Conservation (phyloP, 2,329 filamentous ascomycete genomes). For the Diaporthe eres region DNA sequence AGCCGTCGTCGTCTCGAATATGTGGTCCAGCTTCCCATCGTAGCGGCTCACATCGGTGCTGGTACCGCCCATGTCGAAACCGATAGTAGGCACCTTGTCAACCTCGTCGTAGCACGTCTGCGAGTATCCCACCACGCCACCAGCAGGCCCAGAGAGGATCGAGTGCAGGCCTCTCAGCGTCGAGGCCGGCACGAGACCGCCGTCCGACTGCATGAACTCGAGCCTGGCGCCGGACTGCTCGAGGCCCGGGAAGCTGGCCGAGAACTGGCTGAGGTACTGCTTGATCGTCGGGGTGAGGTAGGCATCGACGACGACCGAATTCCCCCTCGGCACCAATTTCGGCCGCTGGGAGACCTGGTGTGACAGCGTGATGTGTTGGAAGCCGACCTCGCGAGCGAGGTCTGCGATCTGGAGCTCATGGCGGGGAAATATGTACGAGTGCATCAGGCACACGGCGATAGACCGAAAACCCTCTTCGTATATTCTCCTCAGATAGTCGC, state of each 20-base stretch:
- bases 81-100: slow-evolving; percentile 16
- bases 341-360: slow-evolving; percentile 86
- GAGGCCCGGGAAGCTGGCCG: slow-evolving; percentile 81
- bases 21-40: slow-evolving; percentile 34
- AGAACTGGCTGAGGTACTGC: slow-evolving; percentile 79
- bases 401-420: slow-evolving; percentile 73
- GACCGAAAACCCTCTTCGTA: slow-evolving; percentile 52
- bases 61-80: slow-evolving; percentile 38
- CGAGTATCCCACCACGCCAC: slow-evolving; percentile 36
- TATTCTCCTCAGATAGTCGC: slow-evolving; percentile 54
- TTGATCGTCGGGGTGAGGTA: slow-evolving; percentile 81
- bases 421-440: slow-evolving; percentile 52
- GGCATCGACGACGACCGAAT: slow-evolving; percentile 80
- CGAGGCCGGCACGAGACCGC: slow-evolving; percentile 17
- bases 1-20: slow-evolving; percentile 39
- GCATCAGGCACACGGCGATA: slow-evolving; percentile 52
- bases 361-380: slow-evolving; percentile 82
- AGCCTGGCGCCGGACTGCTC: slow-evolving; percentile 78
- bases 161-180: slow-evolving; percentile 30
- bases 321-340: slow-evolving; percentile 78
- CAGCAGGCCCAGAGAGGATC: slow-evolving; percentile 36
- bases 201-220: slow-evolving; percentile 90
- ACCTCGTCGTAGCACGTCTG: slow-evolving; percentile 19
- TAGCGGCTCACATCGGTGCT: slow-evolving; percentile 37
- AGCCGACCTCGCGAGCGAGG: slow-evolving; percentile 82